phyloP scores from a whole-genome alignment of 2,329 filamentous ascomycete genomes.

The Colletotrichum sp. region DNA sequence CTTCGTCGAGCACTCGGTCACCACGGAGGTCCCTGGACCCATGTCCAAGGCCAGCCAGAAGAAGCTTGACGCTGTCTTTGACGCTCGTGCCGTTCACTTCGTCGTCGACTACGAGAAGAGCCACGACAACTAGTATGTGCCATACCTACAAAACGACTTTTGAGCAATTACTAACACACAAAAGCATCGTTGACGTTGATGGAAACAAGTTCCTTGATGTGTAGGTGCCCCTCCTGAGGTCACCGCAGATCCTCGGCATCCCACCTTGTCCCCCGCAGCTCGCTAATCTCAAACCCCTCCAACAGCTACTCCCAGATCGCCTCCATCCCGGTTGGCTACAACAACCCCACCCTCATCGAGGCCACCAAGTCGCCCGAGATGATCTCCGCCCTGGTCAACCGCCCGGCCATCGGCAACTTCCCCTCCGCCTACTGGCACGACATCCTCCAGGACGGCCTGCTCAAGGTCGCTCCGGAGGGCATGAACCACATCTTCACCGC shows the following conservation, averaged over 20 bases:
- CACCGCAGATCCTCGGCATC: not conserved
- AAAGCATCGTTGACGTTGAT: conserved; percentile 51
- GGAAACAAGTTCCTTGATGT: conserved; percentile 56
- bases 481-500: conserved; percentile 82
- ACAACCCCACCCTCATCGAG: conserved; percentile 71
- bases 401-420: conserved; percentile 82
- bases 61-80: conserved; percentile 53
- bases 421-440: conserved; percentile 77
- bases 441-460: conserved; percentile 72
- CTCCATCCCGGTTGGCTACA: conserved; percentile 84
- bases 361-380: conserved; percentile 74
- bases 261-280: not conserved
- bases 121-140: conserved; percentile 51
- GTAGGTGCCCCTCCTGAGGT: conserved; percentile 30
- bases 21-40: conserved; percentile 44
- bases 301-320: conserved; percentile 78
- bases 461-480: conserved; percentile 76
- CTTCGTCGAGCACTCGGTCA: conserved; percentile 35
- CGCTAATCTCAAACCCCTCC: not conserved
- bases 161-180: not conserved
- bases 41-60: conserved; percentile 42
- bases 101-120: conserved; percentile 59
- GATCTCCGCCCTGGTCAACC: conserved; percentile 76
- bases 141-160: rapidly evolving
- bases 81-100: conserved; percentile 57